A percentile compares a stretch with the other conserved stretches of the same genome.
Conservation (phyloP, 768 basidiomycete species). For the Porpolomopsis calyptriformis region DNA sequence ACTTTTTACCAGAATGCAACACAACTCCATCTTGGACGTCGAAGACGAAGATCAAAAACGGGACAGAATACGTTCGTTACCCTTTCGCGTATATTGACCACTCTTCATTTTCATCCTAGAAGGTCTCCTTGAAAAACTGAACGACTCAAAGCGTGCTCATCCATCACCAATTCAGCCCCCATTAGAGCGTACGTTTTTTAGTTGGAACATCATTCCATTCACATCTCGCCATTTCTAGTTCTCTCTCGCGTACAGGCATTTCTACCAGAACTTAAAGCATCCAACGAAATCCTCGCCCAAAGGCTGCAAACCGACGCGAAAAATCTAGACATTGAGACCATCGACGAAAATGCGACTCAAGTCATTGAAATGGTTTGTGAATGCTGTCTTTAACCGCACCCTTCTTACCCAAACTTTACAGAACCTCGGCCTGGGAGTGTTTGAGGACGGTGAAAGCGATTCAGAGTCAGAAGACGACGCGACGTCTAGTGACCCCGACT, state of each 20-base stretch:
- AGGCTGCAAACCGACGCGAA: slow-evolving; percentile 37
- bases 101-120: slow-evolving; percentile 20
- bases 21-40: slow-evolving; percentile 33
- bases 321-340: slow-evolving; percentile 62
- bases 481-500: slow-evolving; percentile 14
- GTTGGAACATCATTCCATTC: not conserved
- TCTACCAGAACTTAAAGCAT: slow-evolving; percentile 54
- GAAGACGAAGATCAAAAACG: slow-evolving; percentile 39
- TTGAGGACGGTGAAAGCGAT: slow-evolving; percentile 29
- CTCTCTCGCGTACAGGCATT: slow-evolving; percentile 57
- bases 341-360: slow-evolving; percentile 34
- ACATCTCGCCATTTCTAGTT: slow-evolving; percentile 31
- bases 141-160: slow-evolving; percentile 10
- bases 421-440: slow-evolving; percentile 59
- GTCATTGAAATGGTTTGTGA: slow-evolving; percentile 58
- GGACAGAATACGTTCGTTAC: slow-evolving; percentile 29
- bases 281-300: slow-evolving; percentile 44
- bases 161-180: slow-evolving; percentile 28
- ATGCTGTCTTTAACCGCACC: not conserved
- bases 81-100: slow-evolving; percentile 7
- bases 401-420: slow-evolving; percentile 16
- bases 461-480: slow-evolving; percentile 15
- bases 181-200: slow-evolving; percentile 34
- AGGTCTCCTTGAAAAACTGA: slow-evolving; percentile 31
- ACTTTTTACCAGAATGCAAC: too few relatives aligned